phyloP scores from a whole-genome alignment of 352 stramenopile genomes.

The Globisporangium viniferum region DNA sequence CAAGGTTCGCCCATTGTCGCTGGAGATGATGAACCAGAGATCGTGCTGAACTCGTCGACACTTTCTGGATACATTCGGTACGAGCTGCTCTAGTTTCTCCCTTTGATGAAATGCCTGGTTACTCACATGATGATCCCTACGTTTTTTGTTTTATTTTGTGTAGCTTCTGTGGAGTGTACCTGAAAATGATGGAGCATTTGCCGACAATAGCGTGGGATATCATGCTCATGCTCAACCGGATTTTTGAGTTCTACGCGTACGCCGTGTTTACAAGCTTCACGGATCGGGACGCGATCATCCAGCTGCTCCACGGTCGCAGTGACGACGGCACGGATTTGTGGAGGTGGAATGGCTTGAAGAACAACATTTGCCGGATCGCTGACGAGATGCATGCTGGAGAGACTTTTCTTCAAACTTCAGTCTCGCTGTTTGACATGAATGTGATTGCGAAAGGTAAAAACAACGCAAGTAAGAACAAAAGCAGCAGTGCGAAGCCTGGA shows the following conservation, averaged over 20 bases:
- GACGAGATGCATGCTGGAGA: conserved; percentile 48
- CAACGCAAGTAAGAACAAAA: conserved; percentile 19
- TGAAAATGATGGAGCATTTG: conserved; percentile 88
- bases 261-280: conserved; percentile 71
- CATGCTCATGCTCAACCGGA: conserved; percentile 64
- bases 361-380: conserved; percentile 50
- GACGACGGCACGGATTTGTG: conserved; percentile 23
- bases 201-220: conserved; percentile 68
- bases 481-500: conserved; percentile 1
- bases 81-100: not conserved
- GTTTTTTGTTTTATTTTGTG: not conserved
- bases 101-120: not conserved
- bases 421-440: conserved; percentile 19
- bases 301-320: conserved; percentile 41
- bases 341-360: conserved; percentile 39
- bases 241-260: conserved; percentile 83
- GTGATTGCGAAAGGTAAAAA: not conserved
- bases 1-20: not conserved
- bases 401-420: conserved; percentile 42
- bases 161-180: conserved; percentile 76
- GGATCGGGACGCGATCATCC: conserved; percentile 35
- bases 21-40: conserved; percentile 34
- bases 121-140: not conserved
- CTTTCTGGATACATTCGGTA: conserved; percentile 72
- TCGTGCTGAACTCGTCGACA: conserved; percentile 72